Evolutionary conservation across 1,284 basidiomycete species (phyloP).

Genomic region (Porogramme epimiltina): DNA sequence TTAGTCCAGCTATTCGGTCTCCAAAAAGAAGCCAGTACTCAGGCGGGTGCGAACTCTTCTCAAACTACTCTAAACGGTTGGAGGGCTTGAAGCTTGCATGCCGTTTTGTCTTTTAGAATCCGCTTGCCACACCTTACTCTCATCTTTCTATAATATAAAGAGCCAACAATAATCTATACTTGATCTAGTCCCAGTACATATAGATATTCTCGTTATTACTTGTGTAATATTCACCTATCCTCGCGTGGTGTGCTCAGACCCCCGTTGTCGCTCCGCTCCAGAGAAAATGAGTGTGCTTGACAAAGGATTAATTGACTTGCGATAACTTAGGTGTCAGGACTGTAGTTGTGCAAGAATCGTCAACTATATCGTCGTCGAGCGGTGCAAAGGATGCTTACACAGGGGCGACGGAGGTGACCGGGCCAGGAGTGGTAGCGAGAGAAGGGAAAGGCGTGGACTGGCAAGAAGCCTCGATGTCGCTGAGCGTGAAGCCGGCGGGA

Average conservation of each 20-base stretch:
- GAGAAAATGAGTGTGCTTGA: background rate
- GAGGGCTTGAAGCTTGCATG: slow-evolving; percentile 3
- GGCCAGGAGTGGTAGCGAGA: background rate
- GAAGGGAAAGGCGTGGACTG: slow-evolving; percentile 17
- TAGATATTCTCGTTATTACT: too few relatives aligned
- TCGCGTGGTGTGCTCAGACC: too few relatives aligned
- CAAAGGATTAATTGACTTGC: too few relatives aligned
- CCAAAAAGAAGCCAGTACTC: slow-evolving; percentile 6
- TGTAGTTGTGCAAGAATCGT: background rate
- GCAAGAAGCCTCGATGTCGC: slow-evolving; percentile 21
- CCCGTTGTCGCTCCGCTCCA: too few relatives aligned
- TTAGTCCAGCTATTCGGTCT: slow-evolving; percentile 25
- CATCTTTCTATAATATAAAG: too few relatives aligned
- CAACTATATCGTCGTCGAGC: background rate
- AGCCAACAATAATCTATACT: too few relatives aligned
- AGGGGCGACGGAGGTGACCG: background rate
- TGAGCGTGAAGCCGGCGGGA: slow-evolving; percentile 16
- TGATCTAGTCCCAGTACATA: too few relatives aligned
- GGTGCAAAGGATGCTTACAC: background rate
- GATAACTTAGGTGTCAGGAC: background rate
- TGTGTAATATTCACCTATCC: too few relatives aligned
- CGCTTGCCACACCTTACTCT: too few relatives aligned
- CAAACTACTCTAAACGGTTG: slow-evolving; percentile 27
- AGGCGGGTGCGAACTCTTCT: slow-evolving; percentile 2
- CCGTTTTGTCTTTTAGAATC: too few relatives aligned